Evolutionary conservation across 768 basidiomycete genomes (phyloP).

Genomic region (Tylopilus felleus): DNA sequence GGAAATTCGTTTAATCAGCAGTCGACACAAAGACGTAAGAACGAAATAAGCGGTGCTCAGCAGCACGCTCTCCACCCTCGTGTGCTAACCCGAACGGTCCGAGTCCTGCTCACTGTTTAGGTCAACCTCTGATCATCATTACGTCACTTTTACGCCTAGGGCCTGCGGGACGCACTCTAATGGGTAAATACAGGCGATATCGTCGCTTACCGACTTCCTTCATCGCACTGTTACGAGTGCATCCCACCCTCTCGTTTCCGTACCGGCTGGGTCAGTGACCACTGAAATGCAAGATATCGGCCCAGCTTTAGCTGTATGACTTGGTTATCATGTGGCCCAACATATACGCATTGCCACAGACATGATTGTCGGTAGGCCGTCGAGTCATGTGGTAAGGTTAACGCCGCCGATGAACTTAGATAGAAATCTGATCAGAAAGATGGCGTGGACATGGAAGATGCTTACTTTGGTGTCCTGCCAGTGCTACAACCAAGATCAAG

Average conservation of each 20-base stretch:
- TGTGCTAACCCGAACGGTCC: no score
- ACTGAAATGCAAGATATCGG: no score
- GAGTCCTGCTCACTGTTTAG: no score
- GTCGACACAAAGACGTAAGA: neutral
- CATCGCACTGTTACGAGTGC: neutral
- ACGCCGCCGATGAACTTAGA: neutral
- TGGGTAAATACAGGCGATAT: neutral
- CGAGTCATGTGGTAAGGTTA: neutral
- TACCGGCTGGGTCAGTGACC: neutral
- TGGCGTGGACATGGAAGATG: neutral
- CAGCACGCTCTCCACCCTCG: no score
- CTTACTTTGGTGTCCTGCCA: neutral
- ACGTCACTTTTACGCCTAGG: neutral
- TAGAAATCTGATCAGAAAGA: neutral
- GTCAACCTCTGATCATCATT: neutral
- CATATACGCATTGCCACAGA: neutral
- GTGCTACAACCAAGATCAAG: neutral
- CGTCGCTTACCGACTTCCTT: neutral
- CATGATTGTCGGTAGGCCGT: neutral
- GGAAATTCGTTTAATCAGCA: neutral
- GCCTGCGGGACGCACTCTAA: neutral
- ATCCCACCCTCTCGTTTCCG: neutral
- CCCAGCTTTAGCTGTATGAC: neutral
- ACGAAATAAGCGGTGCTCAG: neutral
- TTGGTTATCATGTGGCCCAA: neutral